phyloP scores from a whole-genome alignment of 495 filamentous ascomycete genomes.

The Penicillium coffeae region DNA sequence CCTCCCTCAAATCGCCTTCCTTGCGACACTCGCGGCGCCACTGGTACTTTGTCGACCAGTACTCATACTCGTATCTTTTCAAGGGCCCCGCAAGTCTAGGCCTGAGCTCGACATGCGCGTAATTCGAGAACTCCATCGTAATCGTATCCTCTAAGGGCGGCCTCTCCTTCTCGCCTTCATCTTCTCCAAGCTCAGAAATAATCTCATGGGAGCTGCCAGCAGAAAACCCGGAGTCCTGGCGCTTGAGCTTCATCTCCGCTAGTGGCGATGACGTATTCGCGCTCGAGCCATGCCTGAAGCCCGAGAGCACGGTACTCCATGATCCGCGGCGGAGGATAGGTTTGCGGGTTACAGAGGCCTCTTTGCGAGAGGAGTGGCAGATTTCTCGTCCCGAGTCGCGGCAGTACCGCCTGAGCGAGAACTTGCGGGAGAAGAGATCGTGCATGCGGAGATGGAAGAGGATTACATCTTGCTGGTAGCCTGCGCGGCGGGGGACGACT shows the following conservation, averaged over 20 bases:
- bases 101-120: conserved; percentile 84
- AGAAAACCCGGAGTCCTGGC: conserved; percentile 60
- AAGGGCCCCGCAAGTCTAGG: conserved; percentile 63
- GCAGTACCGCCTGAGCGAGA: conserved; percentile 88
- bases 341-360: conserved; percentile 48
- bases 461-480: conserved; percentile 61
- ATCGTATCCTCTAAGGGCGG: conserved; percentile 61
- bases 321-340: conserved; percentile 61
- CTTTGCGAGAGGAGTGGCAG: conserved; percentile 77
- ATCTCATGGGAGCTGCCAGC: conserved; percentile 34
- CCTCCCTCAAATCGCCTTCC: conserved; percentile 53
- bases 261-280: conserved; percentile 15
- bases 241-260: conserved; percentile 25
- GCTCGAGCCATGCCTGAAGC: conserved; percentile 57
- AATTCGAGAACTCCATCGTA: conserved; percentile 94
- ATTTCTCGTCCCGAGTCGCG: conserved; percentile 91
- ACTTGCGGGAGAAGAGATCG: conserved; percentile 79
- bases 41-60: conserved; percentile 81
- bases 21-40: conserved; percentile 75
- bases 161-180: conserved; percentile 13
- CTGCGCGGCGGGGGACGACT: conserved; percentile 54
- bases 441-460: conserved; percentile 97
- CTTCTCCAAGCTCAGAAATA: conserved; percentile 20
- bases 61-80: conserved; percentile 86
- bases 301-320: conserved; percentile 69